Evolutionary conservation across 2,329 filamentous ascomycete genomes (phyloP).

Genomic region (Exophiala bonariae): DNA sequence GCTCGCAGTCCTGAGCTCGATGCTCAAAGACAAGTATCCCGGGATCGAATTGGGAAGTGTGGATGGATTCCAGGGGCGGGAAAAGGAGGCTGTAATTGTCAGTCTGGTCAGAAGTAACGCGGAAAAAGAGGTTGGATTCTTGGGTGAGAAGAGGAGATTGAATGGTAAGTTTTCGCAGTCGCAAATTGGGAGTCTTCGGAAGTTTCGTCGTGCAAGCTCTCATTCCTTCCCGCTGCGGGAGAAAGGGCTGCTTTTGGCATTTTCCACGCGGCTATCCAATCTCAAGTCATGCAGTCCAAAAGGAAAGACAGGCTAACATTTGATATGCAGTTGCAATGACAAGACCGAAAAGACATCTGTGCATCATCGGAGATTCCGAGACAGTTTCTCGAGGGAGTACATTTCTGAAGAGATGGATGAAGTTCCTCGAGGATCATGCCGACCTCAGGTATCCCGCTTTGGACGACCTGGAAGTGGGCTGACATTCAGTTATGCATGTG

Average conservation of each 20-base stretch:
- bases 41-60: constrained; percentile 94
- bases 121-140: constrained; percentile 84
- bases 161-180: constrained; percentile 67
- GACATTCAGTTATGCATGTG: too few species aligned
- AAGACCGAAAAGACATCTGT: constrained; percentile 83
- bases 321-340: constrained; percentile 82
- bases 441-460: constrained; percentile 86
- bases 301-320: constrained; percentile 17
- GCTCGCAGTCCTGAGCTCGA: constrained; percentile 71
- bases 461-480: constrained; percentile 37
- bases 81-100: constrained; percentile 93
- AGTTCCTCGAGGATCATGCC: constrained; percentile 81
- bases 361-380: constrained; percentile 89
- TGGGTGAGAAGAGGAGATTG: constrained; percentile 85
- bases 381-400: constrained; percentile 84
- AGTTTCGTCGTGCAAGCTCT: too few species aligned
- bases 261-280: constrained; percentile 12
- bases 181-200: too few species aligned
- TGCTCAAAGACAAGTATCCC: constrained; percentile 77
- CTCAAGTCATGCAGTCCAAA: constrained; percentile 26
- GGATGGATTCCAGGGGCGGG: constrained; percentile 93
- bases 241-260: constrained; percentile 2
- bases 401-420: constrained; percentile 91
- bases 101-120: constrained; percentile 91
- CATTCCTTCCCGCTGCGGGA: background rate